Evolutionary conservation across 139 green algal species (phyloP), one percentile per base, ranked within the genome.

Genomic region (Tetraselmis striata): DNA sequence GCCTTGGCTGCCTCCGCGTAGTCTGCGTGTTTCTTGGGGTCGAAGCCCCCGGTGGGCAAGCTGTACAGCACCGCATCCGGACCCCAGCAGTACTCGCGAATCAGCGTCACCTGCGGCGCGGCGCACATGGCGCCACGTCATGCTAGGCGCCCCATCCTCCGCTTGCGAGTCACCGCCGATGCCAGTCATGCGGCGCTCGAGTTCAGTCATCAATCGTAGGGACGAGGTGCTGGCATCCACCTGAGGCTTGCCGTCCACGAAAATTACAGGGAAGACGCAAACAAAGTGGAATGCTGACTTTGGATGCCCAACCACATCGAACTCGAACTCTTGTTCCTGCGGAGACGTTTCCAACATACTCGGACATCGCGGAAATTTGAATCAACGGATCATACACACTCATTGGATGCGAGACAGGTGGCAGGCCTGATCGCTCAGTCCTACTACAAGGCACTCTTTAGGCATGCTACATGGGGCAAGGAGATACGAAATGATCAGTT

Each of bases 251-350:
- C 29, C 29, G 29, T 79, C 29, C 5, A 45, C 29, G 18, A 67
- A 67, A 25, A 18, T 25, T 2, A 91, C 97, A 2, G 93, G 93
- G 25, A 97, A 91, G 2, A 82, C 83, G 1, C 94, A 88, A 0
- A 83, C 78, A 79, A 95, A 97, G 30, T 87, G 79, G 78, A 95
- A 97, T 77, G 86, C 83, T 24, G 78, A 79, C n/a, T 84, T 79
- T 0, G 93, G 93, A 76, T 96, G 93, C 0, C 93, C 93, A 11
- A 95, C 84, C 28, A 97, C 86, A 76, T 97, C 93, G 85, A 92
- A 97, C 1, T 94, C 83, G 31, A 95, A 32, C 30, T 90, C 90
- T 18, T 75, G 59, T 30, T 76, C 79, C 79, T 88, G 83, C 75
- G 59, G 29, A 30, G 1, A 59, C 5, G 29, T 79, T 2, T 1